phyloP scores from a whole-genome alignment of 2,329 filamentous ascomycete genomes.

The Lachnellula subtilissima region DNA sequence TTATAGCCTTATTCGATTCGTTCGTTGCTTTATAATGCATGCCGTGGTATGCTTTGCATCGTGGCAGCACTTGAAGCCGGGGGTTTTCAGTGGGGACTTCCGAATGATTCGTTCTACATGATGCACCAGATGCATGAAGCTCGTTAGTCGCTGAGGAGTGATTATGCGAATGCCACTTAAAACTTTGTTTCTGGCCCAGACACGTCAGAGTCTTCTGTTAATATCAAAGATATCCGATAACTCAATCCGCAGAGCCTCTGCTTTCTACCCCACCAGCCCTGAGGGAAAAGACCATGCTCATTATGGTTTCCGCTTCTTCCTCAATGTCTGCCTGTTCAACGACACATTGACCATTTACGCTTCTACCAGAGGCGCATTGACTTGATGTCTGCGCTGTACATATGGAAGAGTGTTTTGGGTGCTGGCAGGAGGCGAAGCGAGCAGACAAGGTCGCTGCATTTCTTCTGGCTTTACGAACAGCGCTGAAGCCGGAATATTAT shows the following conservation, averaged over 20 bases:
- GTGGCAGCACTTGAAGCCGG: constrained; percentile 22
- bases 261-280: constrained; percentile 3
- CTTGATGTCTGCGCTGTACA: constrained; percentile 27
- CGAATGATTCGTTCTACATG: constrained; percentile 21
- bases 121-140: constrained; percentile 7
- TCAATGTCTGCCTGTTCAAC: constrained; percentile 9
- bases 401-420: constrained; percentile 38
- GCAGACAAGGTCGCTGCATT: constrained; percentile 44
- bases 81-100: constrained; percentile 10
- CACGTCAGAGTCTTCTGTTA: constrained; percentile 28
- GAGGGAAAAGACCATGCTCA: constrained; percentile 7
- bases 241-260: constrained; percentile 21
- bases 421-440: constrained; percentile 50
- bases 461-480: constrained; percentile 45
- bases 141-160: constrained; percentile 23
- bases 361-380: constrained; percentile 18
- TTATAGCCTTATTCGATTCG: constrained; percentile 25
- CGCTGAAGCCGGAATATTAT: constrained; percentile 40
- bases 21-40: constrained; percentile 16
- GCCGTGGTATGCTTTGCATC: constrained; percentile 26
- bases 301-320: constrained; percentile 8
- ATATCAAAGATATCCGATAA: constrained; percentile 4
- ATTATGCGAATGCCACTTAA: constrained; percentile 16
- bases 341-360: constrained; percentile 13
- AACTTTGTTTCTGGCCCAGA: constrained; percentile 17